Evolutionary conservation across 1,284 basidiomycete genomes (phyloP).

Genomic region (Fomitiporia mediterranea): DNA sequence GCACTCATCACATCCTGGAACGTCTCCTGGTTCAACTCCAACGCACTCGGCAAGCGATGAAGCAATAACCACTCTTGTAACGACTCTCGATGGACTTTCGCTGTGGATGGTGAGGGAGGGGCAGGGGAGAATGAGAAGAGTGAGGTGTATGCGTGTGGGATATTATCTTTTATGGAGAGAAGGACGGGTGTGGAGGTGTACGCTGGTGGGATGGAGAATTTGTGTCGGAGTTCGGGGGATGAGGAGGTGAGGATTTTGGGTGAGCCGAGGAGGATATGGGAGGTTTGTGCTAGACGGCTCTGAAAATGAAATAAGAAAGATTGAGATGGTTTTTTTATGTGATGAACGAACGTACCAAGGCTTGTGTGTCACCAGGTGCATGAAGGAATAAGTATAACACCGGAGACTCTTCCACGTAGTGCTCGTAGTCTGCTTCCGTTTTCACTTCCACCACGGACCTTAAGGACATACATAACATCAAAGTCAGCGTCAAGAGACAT

Average conservation of each 20-base stretch:
- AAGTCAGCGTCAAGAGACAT: too few relatives aligned
- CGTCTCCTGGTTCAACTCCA: conserved; percentile 68
- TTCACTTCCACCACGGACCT: conserved; percentile 43
- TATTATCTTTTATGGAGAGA: conserved; percentile 72
- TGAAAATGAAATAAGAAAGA: conserved; percentile 27
- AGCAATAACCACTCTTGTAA: conserved; percentile 50
- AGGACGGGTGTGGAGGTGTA: conserved; percentile 49
- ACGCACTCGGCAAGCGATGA: conserved; percentile 65
- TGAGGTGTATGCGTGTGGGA: conserved; percentile 38
- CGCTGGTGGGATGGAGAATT: conserved; percentile 44
- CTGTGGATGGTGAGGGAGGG: conserved; percentile 18
- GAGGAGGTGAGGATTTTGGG: conserved; percentile 63
- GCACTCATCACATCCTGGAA: conserved; percentile 83
- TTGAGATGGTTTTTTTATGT: neutral
- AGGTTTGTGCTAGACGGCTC: conserved; percentile 43
- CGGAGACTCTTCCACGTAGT: conserved; percentile 47
- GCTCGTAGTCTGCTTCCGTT: conserved; percentile 46
- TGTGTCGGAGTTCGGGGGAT: conserved; percentile 41
- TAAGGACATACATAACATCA: conserved; percentile 31
- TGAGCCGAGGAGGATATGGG: conserved; percentile 60
- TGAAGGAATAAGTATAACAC: conserved; percentile 77
- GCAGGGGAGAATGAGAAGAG: conserved; percentile 33
- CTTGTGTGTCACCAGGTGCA: conserved; percentile 36
- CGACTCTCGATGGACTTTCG: conserved; percentile 25
- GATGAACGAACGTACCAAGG: conserved; percentile 36